Conservation (phyloP, 257 asterid genomes). For the Coffea canephora region DNA sequence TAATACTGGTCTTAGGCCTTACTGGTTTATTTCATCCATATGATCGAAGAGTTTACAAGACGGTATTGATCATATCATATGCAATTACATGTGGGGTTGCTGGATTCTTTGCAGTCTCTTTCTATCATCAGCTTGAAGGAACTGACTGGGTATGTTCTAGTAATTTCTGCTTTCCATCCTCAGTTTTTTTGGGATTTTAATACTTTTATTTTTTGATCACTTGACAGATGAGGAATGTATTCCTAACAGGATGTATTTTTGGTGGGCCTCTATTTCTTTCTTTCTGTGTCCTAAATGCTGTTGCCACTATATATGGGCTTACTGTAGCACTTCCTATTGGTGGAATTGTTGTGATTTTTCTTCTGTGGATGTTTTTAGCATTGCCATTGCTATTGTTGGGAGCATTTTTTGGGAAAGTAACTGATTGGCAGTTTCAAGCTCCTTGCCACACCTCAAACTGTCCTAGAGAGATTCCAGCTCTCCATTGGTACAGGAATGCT, state of each 20-base stretch:
- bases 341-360: no score
- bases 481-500: constrained; percentile 17
- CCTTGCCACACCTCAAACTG: constrained; percentile 31
- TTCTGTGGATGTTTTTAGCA: no score
- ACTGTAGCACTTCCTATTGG: no score
- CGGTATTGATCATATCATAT: constrained; percentile 15
- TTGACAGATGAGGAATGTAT: constrained; percentile 16
- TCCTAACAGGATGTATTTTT: constrained; percentile 22
- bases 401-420: constrained; percentile 25
- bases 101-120: constrained; percentile 13
- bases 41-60: constrained; percentile 15
- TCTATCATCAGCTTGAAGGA: constrained; percentile 15
- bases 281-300: no score
- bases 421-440: constrained; percentile 20
- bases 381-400: constrained; percentile 22
- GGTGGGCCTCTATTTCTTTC: no score
- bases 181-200: background rate
- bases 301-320: no score
- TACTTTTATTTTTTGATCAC: background rate
- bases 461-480: constrained; percentile 30
- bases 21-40: constrained; percentile 15
- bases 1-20: background rate
- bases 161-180: background rate
- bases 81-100: constrained; percentile 18
- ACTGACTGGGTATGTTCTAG: constrained; percentile 20